These are phyloP conservation scores for Symbiodinium pilosum DNA, from an alignment of 73 alveolate genomes.

Conservation along the genomic window DNA sequence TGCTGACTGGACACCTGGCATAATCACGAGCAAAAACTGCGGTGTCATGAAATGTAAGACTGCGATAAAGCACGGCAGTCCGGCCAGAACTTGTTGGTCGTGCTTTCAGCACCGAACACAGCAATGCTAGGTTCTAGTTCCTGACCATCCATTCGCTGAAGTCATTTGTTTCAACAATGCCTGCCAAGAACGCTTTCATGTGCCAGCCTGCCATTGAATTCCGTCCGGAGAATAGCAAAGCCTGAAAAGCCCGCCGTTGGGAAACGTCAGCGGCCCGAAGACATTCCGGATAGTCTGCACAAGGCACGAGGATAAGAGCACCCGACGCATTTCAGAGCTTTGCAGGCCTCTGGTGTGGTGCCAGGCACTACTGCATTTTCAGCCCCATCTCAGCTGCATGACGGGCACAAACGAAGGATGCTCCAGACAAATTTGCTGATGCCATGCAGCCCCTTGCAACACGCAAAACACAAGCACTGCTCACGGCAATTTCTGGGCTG, in stretches of 20 bases:
- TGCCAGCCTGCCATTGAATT: slow-evolving; percentile 74
- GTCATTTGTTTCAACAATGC: too few species aligned
- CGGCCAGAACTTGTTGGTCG: slow-evolving; percentile 69
- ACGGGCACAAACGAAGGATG: neutral
- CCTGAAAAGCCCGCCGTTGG: slow-evolving; percentile 83
- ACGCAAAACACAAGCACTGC: neutral
- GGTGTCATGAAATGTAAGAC: neutral
- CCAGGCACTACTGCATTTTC: slow-evolving; percentile 83
- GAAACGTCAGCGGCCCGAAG: slow-evolving; percentile 92
- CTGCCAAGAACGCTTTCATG: neutral
- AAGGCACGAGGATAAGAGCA: neutral
- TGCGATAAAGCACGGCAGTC: neutral
- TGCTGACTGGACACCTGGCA: slow-evolving; percentile 68
- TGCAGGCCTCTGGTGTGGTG: slow-evolving; percentile 41
- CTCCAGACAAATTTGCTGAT: neutral
- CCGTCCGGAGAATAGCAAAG: slow-evolving; percentile 86
- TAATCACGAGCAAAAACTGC: neutral
- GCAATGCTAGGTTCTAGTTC: slow-evolving; percentile 72
- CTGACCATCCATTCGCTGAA: neutral
- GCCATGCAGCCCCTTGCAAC: neutral
- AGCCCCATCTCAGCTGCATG: slow-evolving; percentile 68
- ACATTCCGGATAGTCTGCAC: slow-evolving; percentile 84
- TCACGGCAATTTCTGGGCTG: neutral
- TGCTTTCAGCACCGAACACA: slow-evolving; percentile 81
- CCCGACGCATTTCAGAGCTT: neutral